Base-by-base conservation (phyloP, 257 asterid genomes). In the Fraxinus quadrangulata region DNA sequence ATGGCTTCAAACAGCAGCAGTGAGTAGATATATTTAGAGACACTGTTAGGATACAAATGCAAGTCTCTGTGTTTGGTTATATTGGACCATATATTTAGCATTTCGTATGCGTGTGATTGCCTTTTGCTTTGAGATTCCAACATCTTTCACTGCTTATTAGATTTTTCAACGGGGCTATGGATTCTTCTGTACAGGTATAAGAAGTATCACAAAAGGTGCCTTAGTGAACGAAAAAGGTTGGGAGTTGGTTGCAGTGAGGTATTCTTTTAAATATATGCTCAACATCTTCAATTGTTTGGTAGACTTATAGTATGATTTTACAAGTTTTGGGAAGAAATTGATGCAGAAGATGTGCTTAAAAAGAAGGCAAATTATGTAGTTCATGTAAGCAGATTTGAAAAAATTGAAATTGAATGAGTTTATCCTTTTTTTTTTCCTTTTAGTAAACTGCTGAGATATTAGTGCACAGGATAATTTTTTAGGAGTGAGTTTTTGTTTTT, bases 161-260 rank as follows among this genome's bases (percentile, higher is more conserved):
- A 26, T 21, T 61, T 65, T 72, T 39, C 47, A 36, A 77, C 67
- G 77, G 77, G 77, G 34, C 79, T 45, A 63, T 75, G 36, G 56
- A 10, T 79, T 79, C 45, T 65, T 78, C 79, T 76, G 45, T 67
- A 74, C 83, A 95, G 99, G 85, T 95, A 93, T 87, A 85, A 85
- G 83, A 93, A 90, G 85, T 93, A 85, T 86, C 88, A 88, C 68
- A 88, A 91, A 70, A 92, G 94, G 33, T 91, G 97, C 83, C 93
- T 91, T 70, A 81, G 79, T 80, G 97, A 95, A 30, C 87, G 99
- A 76, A 91, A 89, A 88, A 93, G 89, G 75, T 78, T 90, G 90
- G 99, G 99, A 81, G 85, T 90, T 76, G 98, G 97, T 76, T 87
- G 90, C 91, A 93, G 99, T 85, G 94, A 95, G 98, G 98, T 95